Evolutionary conservation across 73 alveolate species (phyloP).

Genomic region (Urostyla sp.): DNA sequence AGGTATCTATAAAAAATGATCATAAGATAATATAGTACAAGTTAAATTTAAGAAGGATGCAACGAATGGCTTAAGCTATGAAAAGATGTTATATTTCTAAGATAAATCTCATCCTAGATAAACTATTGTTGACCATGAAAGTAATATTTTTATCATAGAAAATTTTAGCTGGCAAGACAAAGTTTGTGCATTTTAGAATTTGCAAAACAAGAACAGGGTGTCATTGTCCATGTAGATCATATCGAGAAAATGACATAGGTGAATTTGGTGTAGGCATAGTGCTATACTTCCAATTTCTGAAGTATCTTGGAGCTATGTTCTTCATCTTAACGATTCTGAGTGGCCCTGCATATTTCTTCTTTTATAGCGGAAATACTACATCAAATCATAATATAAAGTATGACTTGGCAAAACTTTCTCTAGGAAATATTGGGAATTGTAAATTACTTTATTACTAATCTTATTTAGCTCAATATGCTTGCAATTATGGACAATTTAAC

Average conservation of each 20-base stretch:
- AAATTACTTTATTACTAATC: neutral
- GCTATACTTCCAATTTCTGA: constrained; percentile 60
- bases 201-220: constrained; percentile 66
- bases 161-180: neutral
- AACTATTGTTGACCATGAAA: neutral
- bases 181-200: neutral
- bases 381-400: constrained; percentile 15
- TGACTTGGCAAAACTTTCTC: constrained; percentile 46
- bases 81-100: constrained; percentile 15
- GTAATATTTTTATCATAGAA: neutral
- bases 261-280: constrained; percentile 65
- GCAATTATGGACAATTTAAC: constrained; percentile 15
- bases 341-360: constrained; percentile 54
- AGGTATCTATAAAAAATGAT: too few relatives aligned
- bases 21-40: neutral
- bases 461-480: constrained; percentile 37
- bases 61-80: constrained; percentile 35
- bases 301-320: constrained; percentile 23
- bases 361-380: constrained; percentile 42
- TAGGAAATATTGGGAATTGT: constrained; percentile 67
- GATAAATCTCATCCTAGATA: constrained; percentile 42
- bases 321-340: constrained; percentile 27
- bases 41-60: constrained; percentile 32
- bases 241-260: constrained; percentile 46
- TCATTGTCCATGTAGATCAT: constrained; percentile 37